Percentiles rank a stretch among this genome's conserved stretches.
phyloP scores from a whole-genome alignment of 2,329 filamentous ascomycete species.

The Arthrobotrys entomopaga region DNA sequence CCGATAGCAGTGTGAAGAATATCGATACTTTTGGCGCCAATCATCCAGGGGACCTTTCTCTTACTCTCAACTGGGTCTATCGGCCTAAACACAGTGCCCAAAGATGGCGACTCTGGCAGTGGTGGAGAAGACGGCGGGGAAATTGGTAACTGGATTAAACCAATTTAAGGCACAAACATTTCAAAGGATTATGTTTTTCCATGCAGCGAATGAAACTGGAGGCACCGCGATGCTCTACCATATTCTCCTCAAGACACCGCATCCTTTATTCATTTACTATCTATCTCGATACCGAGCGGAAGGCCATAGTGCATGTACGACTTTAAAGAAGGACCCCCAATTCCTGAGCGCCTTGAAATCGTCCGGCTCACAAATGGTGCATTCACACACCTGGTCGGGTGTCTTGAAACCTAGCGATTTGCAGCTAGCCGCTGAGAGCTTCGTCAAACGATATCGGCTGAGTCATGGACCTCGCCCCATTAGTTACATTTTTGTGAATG shows the following conservation, averaged over 20 bases:
- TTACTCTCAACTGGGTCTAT: too few relatives aligned
- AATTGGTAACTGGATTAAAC: too few relatives aligned
- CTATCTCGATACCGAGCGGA: constrained; percentile 13
- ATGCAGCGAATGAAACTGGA: constrained; percentile 32
- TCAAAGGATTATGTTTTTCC: constrained; percentile 34
- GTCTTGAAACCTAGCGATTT: too few relatives aligned
- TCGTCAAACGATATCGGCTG: background rate
- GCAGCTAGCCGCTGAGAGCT: background rate
- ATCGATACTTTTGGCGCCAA: too few relatives aligned
- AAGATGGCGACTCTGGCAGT: background rate
- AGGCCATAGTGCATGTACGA: background rate
- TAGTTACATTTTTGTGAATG: constrained; percentile 47
- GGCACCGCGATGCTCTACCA: constrained; percentile 38
- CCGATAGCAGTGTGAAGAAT: too few relatives aligned
- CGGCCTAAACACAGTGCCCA: too few relatives aligned
- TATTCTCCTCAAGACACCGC: constrained; percentile 26
- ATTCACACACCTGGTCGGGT: too few relatives aligned
- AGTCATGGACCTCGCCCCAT: constrained; percentile 34
- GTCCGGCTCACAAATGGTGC: too few relatives aligned
- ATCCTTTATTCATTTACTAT: constrained; percentile 39
- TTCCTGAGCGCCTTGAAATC: background rate
- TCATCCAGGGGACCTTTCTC: too few relatives aligned
- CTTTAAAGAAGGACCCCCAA: background rate
- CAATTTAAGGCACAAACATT: background rate
- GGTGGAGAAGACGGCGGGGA: background rate